Evolutionary conservation across 441 rosid genomes (phyloP).

Genomic region (Populus hybrid): DNA sequence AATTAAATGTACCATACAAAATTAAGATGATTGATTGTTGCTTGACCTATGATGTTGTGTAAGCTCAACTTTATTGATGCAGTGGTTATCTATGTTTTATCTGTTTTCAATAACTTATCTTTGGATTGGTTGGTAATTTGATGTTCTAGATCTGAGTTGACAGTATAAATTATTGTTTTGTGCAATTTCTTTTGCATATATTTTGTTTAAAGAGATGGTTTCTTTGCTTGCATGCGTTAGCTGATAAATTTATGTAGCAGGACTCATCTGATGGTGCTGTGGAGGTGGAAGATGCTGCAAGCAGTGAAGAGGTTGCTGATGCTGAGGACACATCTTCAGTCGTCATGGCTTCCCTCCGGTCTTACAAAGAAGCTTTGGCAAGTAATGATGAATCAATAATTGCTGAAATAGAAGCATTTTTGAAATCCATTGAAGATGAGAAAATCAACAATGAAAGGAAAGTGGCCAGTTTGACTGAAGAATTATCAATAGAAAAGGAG

Average conservation of each 20-base stretch:
- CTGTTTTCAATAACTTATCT: neutral
- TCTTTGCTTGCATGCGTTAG: conserved; percentile 1
- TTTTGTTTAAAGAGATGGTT: neutral
- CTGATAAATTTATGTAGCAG: conserved; percentile 44
- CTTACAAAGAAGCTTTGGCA: conserved; percentile 70
- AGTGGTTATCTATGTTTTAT: neutral
- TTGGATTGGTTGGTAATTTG: conserved; percentile 1
- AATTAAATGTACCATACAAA: neutral
- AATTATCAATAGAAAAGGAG: conserved; percentile 58
- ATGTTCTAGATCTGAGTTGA: neutral
- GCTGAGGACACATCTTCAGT: conserved; percentile 52
- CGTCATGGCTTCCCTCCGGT: conserved; percentile 40
- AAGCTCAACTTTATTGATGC: neutral
- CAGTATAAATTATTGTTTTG: neutral
- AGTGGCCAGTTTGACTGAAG: conserved; percentile 56
- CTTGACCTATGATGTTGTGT: neutral
- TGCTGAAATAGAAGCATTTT: conserved; percentile 60
- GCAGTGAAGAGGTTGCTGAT: conserved; percentile 31
- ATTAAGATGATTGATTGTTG: neutral
- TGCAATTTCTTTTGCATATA: neutral
- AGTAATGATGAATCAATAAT: conserved; percentile 53
- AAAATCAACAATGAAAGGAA: conserved; percentile 53
- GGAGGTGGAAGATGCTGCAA: conserved; percentile 37
- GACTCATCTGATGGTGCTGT: conserved; percentile 54
- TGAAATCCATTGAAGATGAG: conserved; percentile 74